Percentiles rank a stretch among this genome's conserved stretches.
These are phyloP conservation scores for Tolypocladium tropicale DNA, from an alignment of 2,329 filamentous ascomycete species.

Conservation along the genomic window DNA sequence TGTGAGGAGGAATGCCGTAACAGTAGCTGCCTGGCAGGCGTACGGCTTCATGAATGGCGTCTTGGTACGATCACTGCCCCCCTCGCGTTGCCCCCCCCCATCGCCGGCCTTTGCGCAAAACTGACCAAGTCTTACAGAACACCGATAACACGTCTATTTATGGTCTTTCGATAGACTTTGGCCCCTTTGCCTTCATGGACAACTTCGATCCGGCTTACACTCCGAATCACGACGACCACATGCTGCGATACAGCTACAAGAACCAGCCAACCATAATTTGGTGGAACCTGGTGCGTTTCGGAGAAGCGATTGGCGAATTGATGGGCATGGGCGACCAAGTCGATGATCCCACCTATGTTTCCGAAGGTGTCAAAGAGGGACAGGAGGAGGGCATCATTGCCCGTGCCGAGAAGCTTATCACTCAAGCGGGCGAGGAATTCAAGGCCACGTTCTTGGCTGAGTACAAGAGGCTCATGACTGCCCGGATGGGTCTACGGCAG, in stretches of 20 bases:
- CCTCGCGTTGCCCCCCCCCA: background rate
- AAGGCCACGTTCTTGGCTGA: constrained; percentile 79
- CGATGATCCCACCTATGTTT: constrained; percentile 61
- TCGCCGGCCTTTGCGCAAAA: background rate
- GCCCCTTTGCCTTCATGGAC: constrained; percentile 95
- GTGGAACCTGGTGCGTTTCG: constrained; percentile 94
- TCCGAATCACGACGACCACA: constrained; percentile 89
- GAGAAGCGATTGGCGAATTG: constrained; percentile 79
- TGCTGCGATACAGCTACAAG: constrained; percentile 80
- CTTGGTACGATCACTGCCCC: constrained; percentile 30
- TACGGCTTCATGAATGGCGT: constrained; percentile 99
- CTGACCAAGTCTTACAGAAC: constrained; percentile 41
- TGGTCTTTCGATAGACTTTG: constrained; percentile 86
- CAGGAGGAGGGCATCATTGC: constrained; percentile 60
- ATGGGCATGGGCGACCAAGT: constrained; percentile 66
- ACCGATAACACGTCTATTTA: constrained; percentile 93
- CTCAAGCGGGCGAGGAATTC: constrained; percentile 74
- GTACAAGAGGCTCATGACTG: constrained; percentile 77
- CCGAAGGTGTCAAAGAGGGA: constrained; percentile 56
- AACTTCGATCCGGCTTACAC: constrained; percentile 93
- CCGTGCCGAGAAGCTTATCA: constrained; percentile 76
- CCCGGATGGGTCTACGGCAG: constrained; percentile 64
- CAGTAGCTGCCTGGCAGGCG: constrained; percentile 89
- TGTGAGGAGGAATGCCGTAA: constrained; percentile 71
- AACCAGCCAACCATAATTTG: constrained; percentile 95